Evolutionary conservation across 176 grass and related monocot species (phyloP), one percentile per base, ranked within the genome.

Genomic region (Triticum turgidum): DNA sequence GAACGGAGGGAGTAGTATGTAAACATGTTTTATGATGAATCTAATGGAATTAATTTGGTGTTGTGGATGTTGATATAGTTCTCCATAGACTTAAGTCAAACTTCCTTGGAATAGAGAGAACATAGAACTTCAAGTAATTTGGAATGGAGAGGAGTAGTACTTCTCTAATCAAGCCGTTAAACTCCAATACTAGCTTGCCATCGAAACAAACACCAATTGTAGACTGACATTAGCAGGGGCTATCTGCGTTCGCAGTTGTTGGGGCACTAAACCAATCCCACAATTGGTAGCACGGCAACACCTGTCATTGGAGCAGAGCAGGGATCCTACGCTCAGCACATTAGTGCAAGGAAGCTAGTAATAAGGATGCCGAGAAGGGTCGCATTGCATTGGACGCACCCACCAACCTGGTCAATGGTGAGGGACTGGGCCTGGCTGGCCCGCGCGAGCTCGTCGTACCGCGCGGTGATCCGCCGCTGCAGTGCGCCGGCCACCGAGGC

Each of bases 361-460:
- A 58, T 65, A 73, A 6, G 30, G 56, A 75, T 75, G 72, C 22
- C 13, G 61, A 71, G 38, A 22, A 51, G 75, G 6, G 80, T 18
- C 5, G 47, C 45, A 76, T 21, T 76, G 73, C 73, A 76, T 51
- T 3, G 11, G 39, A 21, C 15, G 33, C 22, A 71, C 2, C 69
- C 21, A 58, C 35, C 3, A 35, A 98, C 96, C 93, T 98, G 93
- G 52, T 87, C 65, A 64, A 89, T 69, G 56, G 96, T 96, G 88
- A 92, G 71, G 52, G 76, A 76, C n/a, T 80, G 82, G 29, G 76
- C 88, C 73, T 92, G 88, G 84, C 88, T 98, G 18, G 93, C 93
- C 75, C 82, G 88, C 79, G 87, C 89, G 82, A 98, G 84, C 70
- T 96, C 90, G 86, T 96, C 96, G 77, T 98, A 98, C 22, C 87